Conservation (phyloP, 2,329 filamentous ascomycete genomes). For the Hawksworthiomyces lignivorus region DNA sequence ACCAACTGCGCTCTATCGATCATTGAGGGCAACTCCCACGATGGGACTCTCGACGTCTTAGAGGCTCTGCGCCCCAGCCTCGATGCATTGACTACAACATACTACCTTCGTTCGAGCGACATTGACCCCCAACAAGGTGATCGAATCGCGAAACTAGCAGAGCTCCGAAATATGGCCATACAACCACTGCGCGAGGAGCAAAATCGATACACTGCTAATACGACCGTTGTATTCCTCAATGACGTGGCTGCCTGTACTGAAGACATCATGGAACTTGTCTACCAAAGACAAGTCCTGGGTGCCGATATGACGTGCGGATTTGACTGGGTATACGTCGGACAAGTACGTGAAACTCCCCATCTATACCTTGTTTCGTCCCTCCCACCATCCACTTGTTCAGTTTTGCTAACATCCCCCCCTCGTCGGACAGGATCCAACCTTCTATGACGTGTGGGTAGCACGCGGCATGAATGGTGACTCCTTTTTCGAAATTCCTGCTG, state of each 20-base stretch:
- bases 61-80: slow-evolving; percentile 31
- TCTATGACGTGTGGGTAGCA: slow-evolving; percentile 52
- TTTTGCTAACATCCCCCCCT: no score
- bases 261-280: slow-evolving; percentile 48
- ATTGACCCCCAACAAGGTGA: slow-evolving; percentile 32
- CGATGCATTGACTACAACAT: slow-evolving; percentile 28
- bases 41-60: slow-evolving; percentile 46
- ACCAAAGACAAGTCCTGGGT: slow-evolving; percentile 36
- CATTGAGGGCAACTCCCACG: slow-evolving; percentile 46
- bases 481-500: slow-evolving; percentile 45
- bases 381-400: no score
- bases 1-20: slow-evolving; percentile 45
- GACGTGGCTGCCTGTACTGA: slow-evolving; percentile 45
- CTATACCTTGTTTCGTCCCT: no score
- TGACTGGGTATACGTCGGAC: slow-evolving; percentile 45
- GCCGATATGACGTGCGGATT: slow-evolving; percentile 52
- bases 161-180: slow-evolving; percentile 64
- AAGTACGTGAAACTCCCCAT: no score
- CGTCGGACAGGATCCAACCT: slow-evolving; percentile 34
- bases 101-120: slow-evolving; percentile 33
- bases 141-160: slow-evolving; percentile 65
- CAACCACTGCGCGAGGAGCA: slow-evolving; percentile 40
- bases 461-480: slow-evolving; percentile 44
- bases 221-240: slow-evolving; percentile 45
- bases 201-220: slow-evolving; percentile 22